Evolutionary conservation across 192 early-diverging fungal genomes (phyloP).

Genomic region (Entomortierella lignicola): DNA sequence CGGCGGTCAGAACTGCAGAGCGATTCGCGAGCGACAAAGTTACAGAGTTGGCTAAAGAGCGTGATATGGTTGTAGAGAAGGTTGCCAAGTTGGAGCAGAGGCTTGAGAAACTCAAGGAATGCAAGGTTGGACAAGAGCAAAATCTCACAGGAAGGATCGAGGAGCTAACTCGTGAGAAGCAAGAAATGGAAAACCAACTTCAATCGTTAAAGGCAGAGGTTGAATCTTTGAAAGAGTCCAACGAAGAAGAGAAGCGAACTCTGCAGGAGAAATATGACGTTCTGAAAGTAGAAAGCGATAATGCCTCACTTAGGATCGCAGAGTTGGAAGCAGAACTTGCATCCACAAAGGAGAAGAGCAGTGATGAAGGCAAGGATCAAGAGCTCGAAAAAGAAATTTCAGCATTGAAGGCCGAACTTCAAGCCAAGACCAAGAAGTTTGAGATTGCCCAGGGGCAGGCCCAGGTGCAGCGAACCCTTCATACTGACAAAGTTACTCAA

Average conservation of each 20-base stretch:
- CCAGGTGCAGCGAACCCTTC: slow-evolving; percentile 16
- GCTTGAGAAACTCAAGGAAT: slow-evolving; percentile 31
- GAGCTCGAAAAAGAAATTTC: slow-evolving; percentile 6
- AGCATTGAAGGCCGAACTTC: slow-evolving; percentile 14
- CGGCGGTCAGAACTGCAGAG: slow-evolving; percentile 36
- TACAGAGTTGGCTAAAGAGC: slow-evolving; percentile 42
- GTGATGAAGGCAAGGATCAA: slow-evolving; percentile 1
- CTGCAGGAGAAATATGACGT: background rate
- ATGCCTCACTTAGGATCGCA: background rate
- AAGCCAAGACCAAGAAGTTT: slow-evolving; percentile 18
- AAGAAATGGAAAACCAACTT: slow-evolving; percentile 5
- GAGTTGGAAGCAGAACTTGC: slow-evolving; percentile 9
- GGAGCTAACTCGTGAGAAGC: slow-evolving; percentile 14
- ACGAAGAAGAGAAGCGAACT: background rate
- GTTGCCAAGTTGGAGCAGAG: slow-evolving; percentile 30
- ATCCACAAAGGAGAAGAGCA: slow-evolving; percentile 1
- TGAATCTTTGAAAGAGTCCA: background rate
- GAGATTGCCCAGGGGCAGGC: slow-evolving; percentile 20
- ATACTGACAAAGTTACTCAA: slow-evolving; percentile 10
- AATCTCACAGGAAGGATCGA: slow-evolving; percentile 34
- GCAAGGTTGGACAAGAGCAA: slow-evolving; percentile 42
- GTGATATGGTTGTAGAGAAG: slow-evolving; percentile 33
- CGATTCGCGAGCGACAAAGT: slow-evolving; percentile 44
- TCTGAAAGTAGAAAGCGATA: background rate
- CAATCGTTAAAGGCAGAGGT: background rate